Percentiles rank a stretch among this genome's conserved stretches.
phyloP scores from a whole-genome alignment of 73 alveolate genomes.

The Urostyla sp. region DNA sequence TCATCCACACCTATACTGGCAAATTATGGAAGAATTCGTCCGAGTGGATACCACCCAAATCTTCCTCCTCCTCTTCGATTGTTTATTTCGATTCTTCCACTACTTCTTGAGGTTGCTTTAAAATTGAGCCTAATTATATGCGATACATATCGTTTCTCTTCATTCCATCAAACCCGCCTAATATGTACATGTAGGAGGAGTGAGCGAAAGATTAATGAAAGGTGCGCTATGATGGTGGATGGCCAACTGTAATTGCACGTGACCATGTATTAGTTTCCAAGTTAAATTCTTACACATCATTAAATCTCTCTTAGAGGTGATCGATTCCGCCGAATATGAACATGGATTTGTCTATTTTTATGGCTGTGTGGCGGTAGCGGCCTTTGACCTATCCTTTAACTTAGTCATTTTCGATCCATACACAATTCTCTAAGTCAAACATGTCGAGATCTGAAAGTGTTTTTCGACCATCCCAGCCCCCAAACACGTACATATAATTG shows the following conservation, averaged over 20 bases:
- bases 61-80: constrained; percentile 30
- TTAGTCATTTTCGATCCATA: constrained; percentile 70
- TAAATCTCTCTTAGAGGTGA: constrained; percentile 75
- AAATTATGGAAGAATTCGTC: constrained; percentile 31
- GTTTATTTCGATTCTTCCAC: not conserved
- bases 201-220: constrained; percentile 68
- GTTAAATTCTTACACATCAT: constrained; percentile 65
- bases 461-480: constrained; percentile 96
- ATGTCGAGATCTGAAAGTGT: constrained; percentile 87
- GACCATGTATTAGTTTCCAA: constrained; percentile 59
- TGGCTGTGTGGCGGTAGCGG: constrained; percentile 83
- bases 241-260: constrained; percentile 68
- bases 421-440: constrained; percentile 69
- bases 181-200: constrained; percentile 54
- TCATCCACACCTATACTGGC: constrained; percentile 46
- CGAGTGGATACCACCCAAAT: not conserved
- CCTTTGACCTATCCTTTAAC: constrained; percentile 61
- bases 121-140: constrained; percentile 52
- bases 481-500: constrained; percentile 85
- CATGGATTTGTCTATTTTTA: constrained; percentile 60
- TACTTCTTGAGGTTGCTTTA: not conserved
- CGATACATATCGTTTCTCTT: constrained; percentile 83
- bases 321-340: constrained; percentile 84
- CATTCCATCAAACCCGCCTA: constrained; percentile 88
- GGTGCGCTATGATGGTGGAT: constrained; percentile 79